phyloP scores from a whole-genome alignment of 2,329 filamentous ascomycete genomes.

The Coleophoma eucalyptorum region DNA sequence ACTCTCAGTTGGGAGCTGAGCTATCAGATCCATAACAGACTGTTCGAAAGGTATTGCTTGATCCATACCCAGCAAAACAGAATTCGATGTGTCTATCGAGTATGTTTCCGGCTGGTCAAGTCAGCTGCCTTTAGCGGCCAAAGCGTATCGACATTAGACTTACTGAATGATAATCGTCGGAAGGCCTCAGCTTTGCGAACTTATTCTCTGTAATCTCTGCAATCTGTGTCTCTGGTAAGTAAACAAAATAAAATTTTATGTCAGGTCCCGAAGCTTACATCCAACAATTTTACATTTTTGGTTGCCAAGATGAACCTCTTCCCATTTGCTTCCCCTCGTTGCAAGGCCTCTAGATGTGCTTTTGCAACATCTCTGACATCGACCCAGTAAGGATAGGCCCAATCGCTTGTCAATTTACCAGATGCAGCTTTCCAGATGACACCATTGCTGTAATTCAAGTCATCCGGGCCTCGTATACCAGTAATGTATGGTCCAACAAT shows the following conservation, averaged over 20 bases:
- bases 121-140: neutral
- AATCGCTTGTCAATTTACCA: neutral
- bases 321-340: neutral
- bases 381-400: constrained; percentile 2
- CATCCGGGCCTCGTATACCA: neutral
- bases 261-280: neutral
- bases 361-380: constrained; percentile 3
- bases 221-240: neutral
- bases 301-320: constrained; percentile 1
- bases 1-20: neutral
- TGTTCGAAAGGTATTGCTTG: neutral
- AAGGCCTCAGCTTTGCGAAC: neutral
- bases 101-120: neutral
- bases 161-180: neutral
- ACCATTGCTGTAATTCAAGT: neutral
- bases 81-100: neutral
- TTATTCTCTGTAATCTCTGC: neutral
- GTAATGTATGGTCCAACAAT: constrained; percentile 1
- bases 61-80: neutral
- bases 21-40: neutral
- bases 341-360: neutral
- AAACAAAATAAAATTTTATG: neutral
- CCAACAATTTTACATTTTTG: neutral
- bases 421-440: neutral
- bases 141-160: neutral